A percentile compares a stretch with the other conserved stretches of the same genome.
Evolutionary conservation across 2,329 filamentous ascomycete species (phyloP).

Genomic region (Aspergillus pseudotamarii): DNA sequence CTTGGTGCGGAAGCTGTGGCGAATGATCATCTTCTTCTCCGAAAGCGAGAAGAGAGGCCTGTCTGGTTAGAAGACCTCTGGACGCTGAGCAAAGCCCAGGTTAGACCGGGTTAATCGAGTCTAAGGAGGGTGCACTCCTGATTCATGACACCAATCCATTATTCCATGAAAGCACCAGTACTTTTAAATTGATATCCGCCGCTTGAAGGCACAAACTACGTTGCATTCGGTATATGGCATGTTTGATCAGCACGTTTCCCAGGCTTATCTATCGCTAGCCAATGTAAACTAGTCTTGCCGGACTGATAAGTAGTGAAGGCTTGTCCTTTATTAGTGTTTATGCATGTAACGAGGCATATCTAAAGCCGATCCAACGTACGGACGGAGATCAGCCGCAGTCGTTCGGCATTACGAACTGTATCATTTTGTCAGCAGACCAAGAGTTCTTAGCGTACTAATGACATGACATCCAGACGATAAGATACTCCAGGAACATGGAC

Average conservation of each 20-base stretch:
- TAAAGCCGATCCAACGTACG: not conserved
- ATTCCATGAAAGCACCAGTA: not conserved
- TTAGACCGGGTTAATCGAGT: not conserved
- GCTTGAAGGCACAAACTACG: not conserved
- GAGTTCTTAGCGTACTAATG: too few species aligned
- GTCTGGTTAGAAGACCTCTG: slow-evolving; percentile 56
- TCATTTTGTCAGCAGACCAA: not conserved
- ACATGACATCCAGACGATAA: not conserved
- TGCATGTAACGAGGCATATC: not conserved
- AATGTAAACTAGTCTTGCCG: not conserved
- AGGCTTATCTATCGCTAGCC: not conserved
- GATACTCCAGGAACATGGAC: slow-evolving; percentile 9
- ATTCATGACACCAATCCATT: not conserved
- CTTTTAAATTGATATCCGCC: slow-evolving; percentile 13
- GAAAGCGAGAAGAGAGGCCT: slow-evolving; percentile 91
- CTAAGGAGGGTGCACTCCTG: not conserved
- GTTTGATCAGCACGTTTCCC: not conserved
- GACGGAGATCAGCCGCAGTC: not conserved
- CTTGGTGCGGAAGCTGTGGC: slow-evolving; percentile 94
- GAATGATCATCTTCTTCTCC: slow-evolving; percentile 97
- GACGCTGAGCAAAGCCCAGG: not conserved
- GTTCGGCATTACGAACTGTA: not conserved
- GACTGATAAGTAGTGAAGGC: not conserved
- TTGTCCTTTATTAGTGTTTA: not conserved
- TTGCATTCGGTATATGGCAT: not conserved